Evolutionary conservation across 2,329 filamentous ascomycete genomes (phyloP), one percentile per base, ranked within the genome.

Genomic region (Epichloe elymi): DNA sequence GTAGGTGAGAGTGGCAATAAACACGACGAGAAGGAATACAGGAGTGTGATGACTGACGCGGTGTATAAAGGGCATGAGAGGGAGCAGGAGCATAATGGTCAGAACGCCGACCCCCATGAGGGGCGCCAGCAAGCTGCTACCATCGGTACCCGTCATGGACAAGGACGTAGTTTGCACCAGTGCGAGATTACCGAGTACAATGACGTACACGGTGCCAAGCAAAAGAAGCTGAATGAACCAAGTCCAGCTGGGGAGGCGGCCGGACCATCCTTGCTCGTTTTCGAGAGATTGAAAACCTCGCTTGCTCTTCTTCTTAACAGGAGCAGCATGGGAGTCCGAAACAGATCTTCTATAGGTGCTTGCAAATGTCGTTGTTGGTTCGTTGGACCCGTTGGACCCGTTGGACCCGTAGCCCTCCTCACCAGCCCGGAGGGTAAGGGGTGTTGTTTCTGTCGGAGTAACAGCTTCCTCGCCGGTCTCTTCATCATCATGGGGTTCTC

Each of bases 151-250:
- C 0, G 89, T 95, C 67, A 95, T 90, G 53, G 83, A 75, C 19
- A 89, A 73, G 2, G 86, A 80, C 36, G 83, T 78, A 4, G 83
- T 86, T 15, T 88, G 64, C 12, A 91, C 69, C 3, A 97, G 74
- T 1, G 79, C 85, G 26, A 90, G 74, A 61, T 95, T 88, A 1
- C 83, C 87, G 15, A 87, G 68, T 19, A 97, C 65, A 53, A 93
- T 83, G 44, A 95, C 72, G 46, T 83, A 79, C 49, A 95, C 79
- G 0, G 90, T 89, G 0, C 80, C 86, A 10, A 94, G 70, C 15
- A 96, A 63, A 3, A 97, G 70, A 56, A 96, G 84, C 61, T 98
- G 90, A 17, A 95, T 59, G 41, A 93, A 67, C 93, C 93, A 98
- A 17, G 86, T 82, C 85, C 86, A 96, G 43, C 76, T 79, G 1